Percentiles rank a stretch among this genome's conserved stretches.
These are phyloP conservation scores for Marasmius fiardii DNA, from an alignment of 1,284 basidiomycete genomes.

Conservation along the genomic window DNA sequence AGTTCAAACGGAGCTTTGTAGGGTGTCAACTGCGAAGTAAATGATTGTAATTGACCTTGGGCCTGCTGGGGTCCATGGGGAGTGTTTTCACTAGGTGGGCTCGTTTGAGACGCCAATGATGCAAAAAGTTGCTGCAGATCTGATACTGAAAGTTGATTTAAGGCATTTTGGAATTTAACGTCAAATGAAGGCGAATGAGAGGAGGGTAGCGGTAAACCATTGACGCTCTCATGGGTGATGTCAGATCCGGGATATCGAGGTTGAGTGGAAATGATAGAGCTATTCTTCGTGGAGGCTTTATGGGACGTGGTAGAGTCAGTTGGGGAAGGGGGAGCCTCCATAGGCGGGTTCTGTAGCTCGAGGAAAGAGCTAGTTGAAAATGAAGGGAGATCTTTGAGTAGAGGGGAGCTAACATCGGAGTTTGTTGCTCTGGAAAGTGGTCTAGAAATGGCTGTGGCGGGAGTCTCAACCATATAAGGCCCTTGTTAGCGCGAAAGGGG, in stretches of 20 bases:
- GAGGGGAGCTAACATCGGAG: slow-evolving; percentile 15
- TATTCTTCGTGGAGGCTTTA: slow-evolving; percentile 8
- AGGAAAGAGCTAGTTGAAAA: slow-evolving; percentile 2
- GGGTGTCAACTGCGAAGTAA: slow-evolving; percentile 6
- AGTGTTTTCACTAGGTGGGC: not conserved
- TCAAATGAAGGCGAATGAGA: slow-evolving; percentile 31
- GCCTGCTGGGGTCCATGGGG: not conserved
- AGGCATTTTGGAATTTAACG: slow-evolving; percentile 55
- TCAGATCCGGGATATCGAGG: slow-evolving; percentile 19
- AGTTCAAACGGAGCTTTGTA: slow-evolving; percentile 11
- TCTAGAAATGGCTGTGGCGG: slow-evolving; percentile 25
- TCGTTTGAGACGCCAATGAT: slow-evolving; percentile 38
- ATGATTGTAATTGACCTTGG: slow-evolving; percentile 4
- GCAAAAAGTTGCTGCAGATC: slow-evolving; percentile 73
- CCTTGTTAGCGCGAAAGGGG: slow-evolving; percentile 16
- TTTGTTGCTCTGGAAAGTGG: slow-evolving; percentile 22
- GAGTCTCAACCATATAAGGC: slow-evolving; percentile 33
- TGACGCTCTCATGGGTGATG: slow-evolving; percentile 19
- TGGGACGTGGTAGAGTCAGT: slow-evolving; percentile 9
- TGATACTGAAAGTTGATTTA: slow-evolving; percentile 61
- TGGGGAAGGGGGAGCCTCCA: slow-evolving; percentile 13
- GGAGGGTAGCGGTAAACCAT: slow-evolving; percentile 24
- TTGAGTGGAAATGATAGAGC: slow-evolving; percentile 17
- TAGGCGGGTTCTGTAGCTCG: slow-evolving; percentile 6
- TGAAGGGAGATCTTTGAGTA: slow-evolving; percentile 13